Evolutionary conservation across 305 asterid species (phyloP).

Genomic region (Fraxinus baroniana): DNA sequence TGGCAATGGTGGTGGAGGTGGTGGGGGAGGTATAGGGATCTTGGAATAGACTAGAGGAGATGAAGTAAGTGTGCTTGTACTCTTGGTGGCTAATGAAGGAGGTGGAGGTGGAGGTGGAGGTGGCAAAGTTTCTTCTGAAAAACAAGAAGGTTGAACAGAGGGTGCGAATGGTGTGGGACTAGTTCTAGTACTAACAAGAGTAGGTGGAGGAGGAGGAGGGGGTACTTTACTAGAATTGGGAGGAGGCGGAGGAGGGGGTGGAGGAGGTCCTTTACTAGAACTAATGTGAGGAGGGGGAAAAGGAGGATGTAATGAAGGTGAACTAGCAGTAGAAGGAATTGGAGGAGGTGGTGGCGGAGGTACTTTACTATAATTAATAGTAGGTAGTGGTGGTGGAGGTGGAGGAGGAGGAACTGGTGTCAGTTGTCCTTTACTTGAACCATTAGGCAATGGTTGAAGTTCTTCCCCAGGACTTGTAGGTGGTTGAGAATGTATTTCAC

Average conservation of each 20-base stretch:
- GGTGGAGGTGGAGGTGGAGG: constrained; percentile 21
- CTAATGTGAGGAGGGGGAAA: constrained; percentile 5
- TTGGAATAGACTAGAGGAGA: constrained; percentile 19
- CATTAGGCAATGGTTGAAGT: constrained; percentile 26
- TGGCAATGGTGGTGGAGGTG: constrained; percentile 24
- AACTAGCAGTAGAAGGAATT: constrained; percentile 30
- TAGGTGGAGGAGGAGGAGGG: constrained; percentile 21
- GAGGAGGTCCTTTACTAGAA: constrained; percentile 22
- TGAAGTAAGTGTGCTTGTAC: constrained; percentile 24
- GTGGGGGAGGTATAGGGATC: constrained; percentile 29
- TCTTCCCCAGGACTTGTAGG: constrained; percentile 16
- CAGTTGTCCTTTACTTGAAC: constrained; percentile 31
- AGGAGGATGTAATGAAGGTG: not conserved
- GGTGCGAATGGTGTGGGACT: constrained; percentile 23
- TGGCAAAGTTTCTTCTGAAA: constrained; percentile 18
- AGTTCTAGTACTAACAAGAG: constrained; percentile 21
- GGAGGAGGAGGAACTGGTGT: constrained; percentile 32
- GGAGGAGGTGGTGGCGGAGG: constrained; percentile 29
- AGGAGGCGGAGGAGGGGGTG: constrained; percentile 17
- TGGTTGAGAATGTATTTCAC: constrained; percentile 22
- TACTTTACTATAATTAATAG: constrained; percentile 26
- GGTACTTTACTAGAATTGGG: constrained; percentile 18
- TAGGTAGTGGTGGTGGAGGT: constrained; percentile 35
- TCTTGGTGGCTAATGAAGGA: constrained; percentile 32
- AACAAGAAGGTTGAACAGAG: constrained; percentile 18